A percentile compares a stretch with the other conserved stretches of the same genome.
These are phyloP conservation scores for Chloris gayana DNA, from an alignment of 176 grass and related monocot genomes.

Conservation along the genomic window DNA sequence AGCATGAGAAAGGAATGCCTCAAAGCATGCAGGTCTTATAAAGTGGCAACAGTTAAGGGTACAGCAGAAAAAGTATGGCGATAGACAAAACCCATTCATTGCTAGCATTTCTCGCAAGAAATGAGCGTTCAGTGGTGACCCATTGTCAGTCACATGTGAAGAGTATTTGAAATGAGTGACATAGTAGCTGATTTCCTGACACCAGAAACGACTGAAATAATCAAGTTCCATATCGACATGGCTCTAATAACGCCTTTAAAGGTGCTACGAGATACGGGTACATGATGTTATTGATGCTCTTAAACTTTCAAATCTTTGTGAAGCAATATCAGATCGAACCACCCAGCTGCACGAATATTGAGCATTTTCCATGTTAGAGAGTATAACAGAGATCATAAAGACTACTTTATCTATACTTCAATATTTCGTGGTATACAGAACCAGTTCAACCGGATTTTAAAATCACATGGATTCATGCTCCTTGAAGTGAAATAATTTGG, in stretches of 20 bases:
- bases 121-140: background rate
- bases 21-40: background rate
- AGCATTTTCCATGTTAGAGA: constrained; percentile 15
- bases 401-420: background rate
- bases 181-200: constrained; percentile 16
- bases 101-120: background rate
- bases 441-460: background rate
- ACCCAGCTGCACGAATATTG: constrained; percentile 32
- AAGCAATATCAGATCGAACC: constrained; percentile 46
- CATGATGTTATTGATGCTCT: constrained; percentile 44
- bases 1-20: background rate
- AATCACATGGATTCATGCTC: background rate
- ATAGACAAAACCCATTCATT: background rate
- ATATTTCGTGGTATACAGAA: background rate
- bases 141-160: constrained; percentile 26
- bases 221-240: constrained; percentile 31
- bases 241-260: constrained; percentile 24
- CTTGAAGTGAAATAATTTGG: background rate
- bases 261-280: background rate
- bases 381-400: background rate
- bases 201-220: background rate
- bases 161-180: background rate
- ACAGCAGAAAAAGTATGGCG: background rate
- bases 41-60: background rate
- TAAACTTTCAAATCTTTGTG: background rate